Evolutionary conservation across 345 rosid species (phyloP).

Genomic region (Melaleuca quinquenervia): DNA sequence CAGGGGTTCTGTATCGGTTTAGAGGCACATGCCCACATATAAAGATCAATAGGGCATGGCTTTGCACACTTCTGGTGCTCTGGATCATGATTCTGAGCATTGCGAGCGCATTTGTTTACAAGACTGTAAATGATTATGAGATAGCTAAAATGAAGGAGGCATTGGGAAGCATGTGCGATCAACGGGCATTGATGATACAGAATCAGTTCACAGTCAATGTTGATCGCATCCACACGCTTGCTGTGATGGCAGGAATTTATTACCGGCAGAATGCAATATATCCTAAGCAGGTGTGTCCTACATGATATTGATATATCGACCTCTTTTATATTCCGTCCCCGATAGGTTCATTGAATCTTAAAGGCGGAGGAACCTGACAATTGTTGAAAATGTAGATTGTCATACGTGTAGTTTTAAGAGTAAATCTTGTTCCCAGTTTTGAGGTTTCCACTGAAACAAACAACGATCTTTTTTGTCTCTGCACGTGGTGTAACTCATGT

Average conservation of each 20-base stretch:
- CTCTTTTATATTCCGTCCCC: background rate
- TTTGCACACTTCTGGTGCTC: background rate
- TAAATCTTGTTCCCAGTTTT: rapidly evolving
- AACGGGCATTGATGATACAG: background rate
- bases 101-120: background rate
- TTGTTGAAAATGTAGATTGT: background rate
- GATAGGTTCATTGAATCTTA: background rate
- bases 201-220: background rate
- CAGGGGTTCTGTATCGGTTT: background rate
- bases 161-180: background rate
- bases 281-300: rapidly evolving
- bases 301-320: background rate
- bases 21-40: background rate
- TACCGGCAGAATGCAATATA: rapidly evolving
- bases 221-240: background rate
- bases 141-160: background rate
- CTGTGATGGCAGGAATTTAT: rapidly evolving
- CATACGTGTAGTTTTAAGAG: background rate
- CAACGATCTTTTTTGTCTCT: background rate
- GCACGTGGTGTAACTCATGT: background rate
- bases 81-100: background rate
- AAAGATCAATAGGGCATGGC: background rate
- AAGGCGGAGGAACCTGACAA: background rate
- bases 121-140: background rate
- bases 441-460: rapidly evolving